Evolutionary conservation across 164 flowering plant genomes (phyloP).

Genomic region (Sextonia rubra): DNA sequence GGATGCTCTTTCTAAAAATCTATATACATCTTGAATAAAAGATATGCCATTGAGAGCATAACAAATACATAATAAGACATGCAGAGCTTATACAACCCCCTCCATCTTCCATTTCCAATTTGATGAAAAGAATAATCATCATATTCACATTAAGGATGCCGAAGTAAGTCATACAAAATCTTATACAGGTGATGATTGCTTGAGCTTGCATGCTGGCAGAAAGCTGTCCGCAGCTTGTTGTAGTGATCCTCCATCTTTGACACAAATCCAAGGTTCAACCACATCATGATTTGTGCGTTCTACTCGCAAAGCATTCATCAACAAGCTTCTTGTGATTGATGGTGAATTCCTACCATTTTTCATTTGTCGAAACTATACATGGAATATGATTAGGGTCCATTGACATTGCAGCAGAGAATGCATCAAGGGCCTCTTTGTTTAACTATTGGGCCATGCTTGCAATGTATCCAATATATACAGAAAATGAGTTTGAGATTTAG

Average conservation of each 20-base stretch:
- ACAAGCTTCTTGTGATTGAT: constrained; percentile 69
- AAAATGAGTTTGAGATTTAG: too few species aligned
- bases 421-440: too few species aligned
- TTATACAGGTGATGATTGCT: constrained; percentile 67
- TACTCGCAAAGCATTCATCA: constrained; percentile 73
- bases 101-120: too few species aligned
- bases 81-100: too few species aligned
- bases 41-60: too few species aligned
- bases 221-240: constrained; percentile 85
- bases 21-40: too few species aligned
- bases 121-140: too few species aligned
- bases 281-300: constrained; percentile 86
- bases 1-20: too few species aligned
- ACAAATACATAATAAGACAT: too few species aligned
- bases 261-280: constrained; percentile 73
- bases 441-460: too few species aligned
- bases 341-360: constrained; percentile 42
- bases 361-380: constrained; percentile 64
- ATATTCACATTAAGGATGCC: too few species aligned
- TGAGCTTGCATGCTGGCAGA: constrained; percentile 85
- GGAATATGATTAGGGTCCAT: constrained; percentile 80
- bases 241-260: constrained; percentile 70
- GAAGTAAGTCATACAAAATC: constrained; percentile 42
- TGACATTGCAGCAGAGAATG: constrained; percentile 67
- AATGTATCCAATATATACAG: too few species aligned